Conservation (phyloP, 768 basidiomycete genomes). For the Coprinopsis marcescibilis region DNA sequence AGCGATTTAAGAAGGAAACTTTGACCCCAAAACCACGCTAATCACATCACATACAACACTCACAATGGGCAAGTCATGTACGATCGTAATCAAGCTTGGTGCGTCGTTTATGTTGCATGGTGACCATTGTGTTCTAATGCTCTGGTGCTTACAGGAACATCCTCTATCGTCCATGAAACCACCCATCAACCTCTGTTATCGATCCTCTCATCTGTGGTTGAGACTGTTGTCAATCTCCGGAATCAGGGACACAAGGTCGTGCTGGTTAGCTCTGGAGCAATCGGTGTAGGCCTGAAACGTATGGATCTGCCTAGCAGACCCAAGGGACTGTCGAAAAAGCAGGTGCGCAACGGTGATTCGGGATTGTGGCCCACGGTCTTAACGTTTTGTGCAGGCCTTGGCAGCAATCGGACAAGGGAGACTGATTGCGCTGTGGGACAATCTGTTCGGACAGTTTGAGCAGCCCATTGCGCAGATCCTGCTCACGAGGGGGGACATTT, state of each 20-base stretch:
- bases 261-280: conserved; percentile 95
- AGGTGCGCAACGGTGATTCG: conserved; percentile 46
- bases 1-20: too few species aligned
- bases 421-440: conserved; percentile 95
- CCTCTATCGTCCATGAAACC: conserved; percentile 92
- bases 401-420: conserved; percentile 97
- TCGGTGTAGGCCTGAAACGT: conserved; percentile 88
- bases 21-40: not conserved
- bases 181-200: conserved; percentile 91
- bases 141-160: conserved; percentile 58
- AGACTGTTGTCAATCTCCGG: conserved; percentile 78
- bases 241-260: conserved; percentile 88
- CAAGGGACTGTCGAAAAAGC: conserved; percentile 84
- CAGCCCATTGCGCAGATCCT: conserved; percentile 96
- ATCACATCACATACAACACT: conserved; percentile 13
- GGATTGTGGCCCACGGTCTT: not conserved
- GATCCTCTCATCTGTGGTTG: conserved; percentile 86
- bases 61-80: conserved; percentile 36
- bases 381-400: conserved; percentile 54
- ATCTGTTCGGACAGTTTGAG: conserved; percentile 87
- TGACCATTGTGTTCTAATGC: conserved; percentile 3
- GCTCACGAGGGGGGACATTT: conserved; percentile 92
- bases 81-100: conserved; percentile 88
- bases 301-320: conserved; percentile 81
- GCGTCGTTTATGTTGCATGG: conserved; percentile 12